Evolutionary conservation across 129 eudicot species (phyloP).

Genomic region (Heracleum sosnowskyi): DNA sequence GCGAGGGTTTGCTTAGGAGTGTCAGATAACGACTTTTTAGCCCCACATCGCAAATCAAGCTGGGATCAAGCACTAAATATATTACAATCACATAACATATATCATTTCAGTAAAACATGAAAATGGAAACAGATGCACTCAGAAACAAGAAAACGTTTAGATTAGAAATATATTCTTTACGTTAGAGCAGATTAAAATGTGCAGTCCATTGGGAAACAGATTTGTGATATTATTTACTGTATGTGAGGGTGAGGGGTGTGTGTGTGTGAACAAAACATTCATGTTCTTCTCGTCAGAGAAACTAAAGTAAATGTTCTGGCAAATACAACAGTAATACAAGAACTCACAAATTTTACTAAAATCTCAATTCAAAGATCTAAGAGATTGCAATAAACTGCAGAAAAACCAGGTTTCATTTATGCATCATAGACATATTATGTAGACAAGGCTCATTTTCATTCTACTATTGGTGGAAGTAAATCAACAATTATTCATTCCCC

Average conservation of each 20-base stretch:
- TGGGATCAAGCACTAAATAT: constrained; percentile 43
- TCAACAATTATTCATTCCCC: background rate
- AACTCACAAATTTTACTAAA: background rate
- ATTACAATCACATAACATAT: constrained; percentile 16
- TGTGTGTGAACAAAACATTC: background rate
- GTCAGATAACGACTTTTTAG: constrained; percentile 74
- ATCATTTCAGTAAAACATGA: constrained; percentile 14
- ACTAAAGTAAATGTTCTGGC: background rate
- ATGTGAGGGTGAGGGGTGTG: background rate
- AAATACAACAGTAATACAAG: background rate
- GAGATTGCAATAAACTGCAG: background rate
- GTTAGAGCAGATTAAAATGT: background rate
- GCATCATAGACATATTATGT: background rate
- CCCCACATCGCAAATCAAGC: constrained; percentile 91
- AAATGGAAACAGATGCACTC: constrained; percentile 2
- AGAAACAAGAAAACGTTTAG: background rate
- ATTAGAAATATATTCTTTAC: background rate
- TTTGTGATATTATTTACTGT: background rate
- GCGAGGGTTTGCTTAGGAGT: constrained; percentile 70
- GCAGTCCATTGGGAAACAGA: background rate
- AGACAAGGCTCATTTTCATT: background rate
- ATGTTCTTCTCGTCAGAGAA: background rate
- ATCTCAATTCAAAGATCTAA: background rate
- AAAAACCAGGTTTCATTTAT: background rate
- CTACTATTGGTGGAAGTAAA: background rate